These are phyloP conservation scores for Claviceps digitariae DNA, from an alignment of 2,329 filamentous ascomycete species.

Conservation along the genomic window DNA sequence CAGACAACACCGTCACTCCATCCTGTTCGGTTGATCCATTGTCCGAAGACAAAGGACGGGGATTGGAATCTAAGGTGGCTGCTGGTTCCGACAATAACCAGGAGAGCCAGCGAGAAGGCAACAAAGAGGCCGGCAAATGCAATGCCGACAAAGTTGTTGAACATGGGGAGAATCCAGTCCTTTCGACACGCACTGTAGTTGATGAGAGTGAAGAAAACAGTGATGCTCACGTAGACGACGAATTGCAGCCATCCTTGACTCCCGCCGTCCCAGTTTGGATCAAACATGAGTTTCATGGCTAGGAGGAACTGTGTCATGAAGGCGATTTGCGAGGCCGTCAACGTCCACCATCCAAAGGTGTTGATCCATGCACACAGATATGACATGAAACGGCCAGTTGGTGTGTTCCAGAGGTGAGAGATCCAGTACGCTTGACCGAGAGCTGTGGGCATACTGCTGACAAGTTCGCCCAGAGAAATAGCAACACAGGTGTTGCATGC, in stretches of 20 bases:
- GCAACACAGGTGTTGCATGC: conserved; percentile 39
- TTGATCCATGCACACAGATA: conserved; percentile 49
- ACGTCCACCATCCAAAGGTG: conserved; percentile 44
- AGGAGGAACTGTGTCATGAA: conserved; percentile 46
- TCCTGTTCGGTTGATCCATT: conserved; percentile 31
- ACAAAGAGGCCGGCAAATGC: conserved; percentile 39
- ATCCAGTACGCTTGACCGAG: conserved; percentile 47
- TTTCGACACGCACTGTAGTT: conserved; percentile 38
- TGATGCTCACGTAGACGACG: conserved; percentile 39
- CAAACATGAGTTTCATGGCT: conserved; percentile 41
- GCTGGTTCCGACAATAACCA: conserved; percentile 37
- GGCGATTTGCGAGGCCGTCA: conserved; percentile 40
- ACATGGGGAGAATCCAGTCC: conserved; percentile 25
- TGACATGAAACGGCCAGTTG: conserved; percentile 32
- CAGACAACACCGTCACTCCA: conserved; percentile 42
- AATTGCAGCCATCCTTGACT: conserved; percentile 39
- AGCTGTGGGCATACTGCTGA: conserved; percentile 45
- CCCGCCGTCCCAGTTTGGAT: conserved; percentile 30
- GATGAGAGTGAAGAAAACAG: conserved; percentile 31
- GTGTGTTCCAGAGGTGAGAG: conserved; percentile 22
- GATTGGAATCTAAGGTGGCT: conserved; percentile 31
- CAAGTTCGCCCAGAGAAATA: conserved; percentile 40
- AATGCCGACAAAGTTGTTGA: conserved; percentile 43
- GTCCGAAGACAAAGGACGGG: conserved; percentile 36
- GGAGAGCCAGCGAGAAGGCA: conserved; percentile 34